Evolutionary conservation across 225 moss, liverwort and hornwort species (phyloP).

Genomic region (Straminergon stramineum): DNA sequence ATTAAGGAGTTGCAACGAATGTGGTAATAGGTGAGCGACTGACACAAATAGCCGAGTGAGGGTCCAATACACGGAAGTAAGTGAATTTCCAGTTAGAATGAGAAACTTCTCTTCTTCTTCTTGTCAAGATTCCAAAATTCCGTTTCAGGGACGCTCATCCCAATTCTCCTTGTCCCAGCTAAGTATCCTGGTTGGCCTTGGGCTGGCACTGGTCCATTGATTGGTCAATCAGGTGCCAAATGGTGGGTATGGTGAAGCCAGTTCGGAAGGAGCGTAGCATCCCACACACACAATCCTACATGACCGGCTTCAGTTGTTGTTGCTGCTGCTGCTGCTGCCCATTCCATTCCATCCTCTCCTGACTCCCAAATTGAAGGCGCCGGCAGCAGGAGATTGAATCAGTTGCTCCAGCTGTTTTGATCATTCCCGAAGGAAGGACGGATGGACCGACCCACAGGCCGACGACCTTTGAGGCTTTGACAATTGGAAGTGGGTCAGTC

Average conservation of each 20-base stretch:
- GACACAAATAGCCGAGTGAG: too few species aligned
- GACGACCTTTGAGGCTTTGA: neutral
- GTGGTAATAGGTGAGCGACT: too few species aligned
- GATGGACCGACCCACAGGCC: too few species aligned
- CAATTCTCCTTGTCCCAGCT: too few species aligned
- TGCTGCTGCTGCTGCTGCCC: neutral
- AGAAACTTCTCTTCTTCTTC: too few species aligned
- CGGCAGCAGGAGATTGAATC: neutral
- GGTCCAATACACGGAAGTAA: too few species aligned
- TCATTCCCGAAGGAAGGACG: too few species aligned
- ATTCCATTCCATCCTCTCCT: too few species aligned
- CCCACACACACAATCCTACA: neutral
- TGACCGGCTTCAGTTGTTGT: neutral
- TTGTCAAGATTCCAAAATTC: too few species aligned
- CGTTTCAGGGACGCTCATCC: too few species aligned
- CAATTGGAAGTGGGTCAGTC: neutral
- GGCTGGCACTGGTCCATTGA: neutral
- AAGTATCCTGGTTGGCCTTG: neutral
- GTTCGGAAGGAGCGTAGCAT: rapidly evolving
- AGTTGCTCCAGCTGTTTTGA: neutral
- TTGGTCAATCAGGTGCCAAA: neutral
- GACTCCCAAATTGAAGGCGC: neutral
- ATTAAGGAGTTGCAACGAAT: too few species aligned
- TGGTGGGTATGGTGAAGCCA: neutral
- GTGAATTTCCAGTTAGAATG: too few species aligned